phyloP scores from a whole-genome alignment of 1,284 basidiomycete genomes.

The Paramarasmius palmivorus region DNA sequence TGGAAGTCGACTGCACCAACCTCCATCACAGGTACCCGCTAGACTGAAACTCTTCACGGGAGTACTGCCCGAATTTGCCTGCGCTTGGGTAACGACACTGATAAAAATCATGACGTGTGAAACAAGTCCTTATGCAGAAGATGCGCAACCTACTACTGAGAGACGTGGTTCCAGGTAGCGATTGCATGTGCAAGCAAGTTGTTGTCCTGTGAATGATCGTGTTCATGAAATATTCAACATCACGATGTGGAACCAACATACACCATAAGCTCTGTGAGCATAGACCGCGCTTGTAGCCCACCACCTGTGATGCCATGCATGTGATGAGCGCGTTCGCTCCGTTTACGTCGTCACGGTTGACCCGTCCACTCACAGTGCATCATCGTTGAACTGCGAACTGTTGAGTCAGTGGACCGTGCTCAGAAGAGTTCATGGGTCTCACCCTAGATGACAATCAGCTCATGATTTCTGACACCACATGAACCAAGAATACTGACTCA shows the following conservation, averaged over 20 bases:
- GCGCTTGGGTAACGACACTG: constrained; percentile 40
- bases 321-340: not conserved
- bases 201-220: constrained; percentile 22
- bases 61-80: constrained; percentile 34
- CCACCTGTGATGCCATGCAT: constrained; percentile 33
- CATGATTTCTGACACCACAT: constrained; percentile 2
- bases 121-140: not conserved
- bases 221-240: not conserved
- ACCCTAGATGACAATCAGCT: constrained; percentile 17
- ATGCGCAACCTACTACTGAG: constrained; percentile 37
- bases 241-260: not conserved
- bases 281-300: constrained; percentile 54
- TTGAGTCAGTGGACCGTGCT: constrained; percentile 4
- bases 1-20: constrained; percentile 26
- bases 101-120: not conserved
- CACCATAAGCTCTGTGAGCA: constrained; percentile 44
- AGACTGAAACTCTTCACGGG: constrained; percentile 41
- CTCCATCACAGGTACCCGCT: constrained; percentile 40
- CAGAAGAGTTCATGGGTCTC: constrained; percentile 4
- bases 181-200: constrained; percentile 42
- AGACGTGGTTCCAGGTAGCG: constrained; percentile 49
- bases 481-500: constrained; percentile 26
- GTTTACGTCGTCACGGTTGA: not conserved
- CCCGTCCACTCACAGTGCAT: constrained; percentile 37
- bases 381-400: constrained; percentile 40